Conservation (phyloP, 2,329 filamentous ascomycete genomes). For the Neofusicoccum sp. region DNA sequence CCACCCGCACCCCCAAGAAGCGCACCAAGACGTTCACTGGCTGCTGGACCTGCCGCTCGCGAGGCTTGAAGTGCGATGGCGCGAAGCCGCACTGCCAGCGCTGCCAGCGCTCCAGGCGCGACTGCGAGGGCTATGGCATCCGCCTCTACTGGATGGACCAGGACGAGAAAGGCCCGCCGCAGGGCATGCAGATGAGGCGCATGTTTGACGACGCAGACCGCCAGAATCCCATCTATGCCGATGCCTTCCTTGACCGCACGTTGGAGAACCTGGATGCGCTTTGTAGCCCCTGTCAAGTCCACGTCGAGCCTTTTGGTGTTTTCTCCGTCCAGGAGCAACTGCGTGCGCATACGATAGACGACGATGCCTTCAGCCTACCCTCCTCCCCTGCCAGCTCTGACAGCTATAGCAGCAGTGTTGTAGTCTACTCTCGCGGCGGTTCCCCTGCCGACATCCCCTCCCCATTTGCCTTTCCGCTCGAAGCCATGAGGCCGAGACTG, state of each 20-base stretch:
- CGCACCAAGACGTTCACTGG: slow-evolving; percentile 38
- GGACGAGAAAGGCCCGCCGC: neutral
- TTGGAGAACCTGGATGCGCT: neutral
- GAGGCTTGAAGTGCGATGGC: slow-evolving; percentile 43
- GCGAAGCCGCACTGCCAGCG: slow-evolving; percentile 38
- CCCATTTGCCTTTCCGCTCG: neutral
- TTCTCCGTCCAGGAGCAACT: neutral
- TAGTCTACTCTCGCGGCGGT: neutral
- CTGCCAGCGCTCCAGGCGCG: slow-evolving; percentile 24
- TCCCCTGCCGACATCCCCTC: neutral
- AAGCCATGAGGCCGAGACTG: neutral
- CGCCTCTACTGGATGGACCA: slow-evolving; percentile 7
- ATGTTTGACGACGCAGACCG: slow-evolving; percentile 13
- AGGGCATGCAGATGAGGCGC: slow-evolving; percentile 9
- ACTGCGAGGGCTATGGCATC: slow-evolving; percentile 15
- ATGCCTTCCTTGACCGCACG: neutral
- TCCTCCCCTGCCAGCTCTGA: neutral
- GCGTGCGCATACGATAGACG: neutral
- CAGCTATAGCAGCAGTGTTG: neutral
- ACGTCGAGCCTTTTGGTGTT: slow-evolving; percentile 7
- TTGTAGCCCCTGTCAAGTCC: neutral
- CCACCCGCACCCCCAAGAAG: slow-evolving; percentile 10
- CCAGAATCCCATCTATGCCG: neutral
- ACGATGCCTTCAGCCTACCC: neutral
- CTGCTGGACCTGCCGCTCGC: slow-evolving; percentile 41